phyloP scores from a whole-genome alignment of 1,284 basidiomycete genomes.

The Meripilus lineatus region DNA sequence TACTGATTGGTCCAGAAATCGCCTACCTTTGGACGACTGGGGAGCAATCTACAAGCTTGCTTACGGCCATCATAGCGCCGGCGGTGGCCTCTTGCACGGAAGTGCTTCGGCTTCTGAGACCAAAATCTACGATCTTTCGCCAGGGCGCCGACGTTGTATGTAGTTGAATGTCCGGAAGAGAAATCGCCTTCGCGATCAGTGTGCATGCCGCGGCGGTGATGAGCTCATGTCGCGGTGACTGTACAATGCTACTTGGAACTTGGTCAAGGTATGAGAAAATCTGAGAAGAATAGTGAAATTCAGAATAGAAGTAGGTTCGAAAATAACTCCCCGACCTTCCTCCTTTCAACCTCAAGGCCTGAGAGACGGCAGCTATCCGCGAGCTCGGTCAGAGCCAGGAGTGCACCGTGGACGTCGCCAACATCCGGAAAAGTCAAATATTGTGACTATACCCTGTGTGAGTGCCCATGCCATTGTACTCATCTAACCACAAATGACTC shows the following conservation, averaged over 20 bases:
- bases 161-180: slow-evolving; percentile 46
- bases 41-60: slow-evolving; percentile 61
- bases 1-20: slow-evolving; percentile 1
- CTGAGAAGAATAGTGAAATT: slow-evolving; percentile 30
- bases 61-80: slow-evolving; percentile 58
- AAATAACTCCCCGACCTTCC: slow-evolving; percentile 31
- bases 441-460: slow-evolving; percentile 37
- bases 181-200: slow-evolving; percentile 65
- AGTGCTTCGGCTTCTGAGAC: slow-evolving; percentile 63
- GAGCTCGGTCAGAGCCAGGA: slow-evolving; percentile 72
- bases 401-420: slow-evolving; percentile 77
- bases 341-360: slow-evolving; percentile 27
- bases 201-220: slow-evolving; percentile 72
- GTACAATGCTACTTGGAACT: slow-evolving; percentile 55
- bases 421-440: slow-evolving; percentile 65
- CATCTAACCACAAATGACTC: slow-evolving; percentile 17
- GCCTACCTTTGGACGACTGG: slow-evolving; percentile 68
- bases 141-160: slow-evolving; percentile 45
- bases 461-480: not conserved
- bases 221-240: slow-evolving; percentile 69
- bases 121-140: slow-evolving; percentile 66
- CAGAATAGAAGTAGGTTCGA: not conserved
- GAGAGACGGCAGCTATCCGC: slow-evolving; percentile 44
- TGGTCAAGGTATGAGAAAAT: slow-evolving; percentile 52
- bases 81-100: slow-evolving; percentile 75